Percentiles rank a stretch among this genome's conserved stretches.
Conservation (phyloP, 164 flowering plant species). For the Annona cherimola region DNA sequence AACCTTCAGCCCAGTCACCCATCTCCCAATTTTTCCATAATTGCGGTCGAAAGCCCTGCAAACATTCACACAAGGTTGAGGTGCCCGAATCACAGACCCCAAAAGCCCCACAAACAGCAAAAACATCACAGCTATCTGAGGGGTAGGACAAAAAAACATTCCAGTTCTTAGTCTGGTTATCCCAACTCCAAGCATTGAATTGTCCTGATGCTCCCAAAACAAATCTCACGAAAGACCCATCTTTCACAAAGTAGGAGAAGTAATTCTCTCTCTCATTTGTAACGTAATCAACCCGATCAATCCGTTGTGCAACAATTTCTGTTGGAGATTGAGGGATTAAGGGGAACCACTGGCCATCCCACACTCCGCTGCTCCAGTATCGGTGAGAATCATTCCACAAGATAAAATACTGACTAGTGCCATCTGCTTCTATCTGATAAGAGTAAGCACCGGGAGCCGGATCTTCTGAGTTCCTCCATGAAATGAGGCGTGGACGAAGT, state of each 20-base stretch:
- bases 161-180: constrained; percentile 2
- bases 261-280: constrained; percentile 9
- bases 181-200: constrained; percentile 11
- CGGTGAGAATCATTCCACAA: constrained; percentile 7
- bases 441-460: constrained; percentile 47
- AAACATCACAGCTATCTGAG: constrained; percentile 7
- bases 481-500: constrained; percentile 21
- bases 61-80: constrained; percentile 9
- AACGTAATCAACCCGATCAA: constrained; percentile 3
- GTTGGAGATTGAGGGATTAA: too few species aligned
- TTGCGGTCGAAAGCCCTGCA: constrained; percentile 13
- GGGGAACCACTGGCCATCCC: constrained; percentile 5
- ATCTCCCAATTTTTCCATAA: constrained; percentile 9
- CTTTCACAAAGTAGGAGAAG: constrained; percentile 5
- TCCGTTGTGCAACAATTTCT: constrained; percentile 5
- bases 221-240: constrained; percentile 4
- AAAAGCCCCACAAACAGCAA: constrained; percentile 19
- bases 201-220: constrained; percentile 18
- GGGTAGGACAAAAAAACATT: constrained; percentile 18
- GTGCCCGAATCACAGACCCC: constrained; percentile 14
- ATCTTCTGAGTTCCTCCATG: constrained; percentile 55
- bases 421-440: constrained; percentile 5
- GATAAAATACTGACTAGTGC: background rate
- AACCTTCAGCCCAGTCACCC: constrained; percentile 13
- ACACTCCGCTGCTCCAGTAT: constrained; percentile 15